Evolutionary conservation across 768 basidiomycete genomes (phyloP), one percentile per base, ranked within the genome.

Genomic region (Podaxis sp.): DNA sequence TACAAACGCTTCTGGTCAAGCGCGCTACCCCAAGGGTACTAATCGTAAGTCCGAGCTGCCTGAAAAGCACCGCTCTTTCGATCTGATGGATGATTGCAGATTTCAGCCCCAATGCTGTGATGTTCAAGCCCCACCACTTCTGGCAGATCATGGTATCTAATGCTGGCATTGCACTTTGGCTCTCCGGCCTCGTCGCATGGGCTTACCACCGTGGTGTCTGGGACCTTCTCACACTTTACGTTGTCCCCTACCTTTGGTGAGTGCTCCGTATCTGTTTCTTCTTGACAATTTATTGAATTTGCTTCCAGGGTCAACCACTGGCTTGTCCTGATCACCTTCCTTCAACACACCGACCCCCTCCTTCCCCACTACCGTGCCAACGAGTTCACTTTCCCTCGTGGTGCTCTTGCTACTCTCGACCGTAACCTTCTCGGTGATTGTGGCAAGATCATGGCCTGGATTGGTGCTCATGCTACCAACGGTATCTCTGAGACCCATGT

Each of bases 401-500:
- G 96, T 63, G 96, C 96, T 15, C 87, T 99, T 57, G 79, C 92
- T 57, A 99, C 96, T 11, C 81, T 98, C 44, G 95, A 99, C 74
- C 91, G 93, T 53, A 87, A 73, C 69, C 82, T 93, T 40, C 80
- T 95, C 26, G 91, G 90, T 48, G 91, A 90, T 71, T 83, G 86
- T 60, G 95, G 96, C 52, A 80, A 76, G 48, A 68, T 96, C 68
- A 88, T 91, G 83, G 93, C 81, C 51, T 95, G 90, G 84, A 84
- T 98, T 66, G 96, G 95, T 48, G 87, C 87, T 1, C 84, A 87
- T 69, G 84, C 90, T 59, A 93, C 96, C 28, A 88, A 96, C 74
- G 94, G 95, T 67, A 95, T 97, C 72, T 93, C 91, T 3, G 94
- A 96, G 80, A 96, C 94, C 33, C 95, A 96, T 74, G 89, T 97